Evolutionary conservation across 345 rosid genomes (phyloP).

Genomic region (Atalantia buxifolia): DNA sequence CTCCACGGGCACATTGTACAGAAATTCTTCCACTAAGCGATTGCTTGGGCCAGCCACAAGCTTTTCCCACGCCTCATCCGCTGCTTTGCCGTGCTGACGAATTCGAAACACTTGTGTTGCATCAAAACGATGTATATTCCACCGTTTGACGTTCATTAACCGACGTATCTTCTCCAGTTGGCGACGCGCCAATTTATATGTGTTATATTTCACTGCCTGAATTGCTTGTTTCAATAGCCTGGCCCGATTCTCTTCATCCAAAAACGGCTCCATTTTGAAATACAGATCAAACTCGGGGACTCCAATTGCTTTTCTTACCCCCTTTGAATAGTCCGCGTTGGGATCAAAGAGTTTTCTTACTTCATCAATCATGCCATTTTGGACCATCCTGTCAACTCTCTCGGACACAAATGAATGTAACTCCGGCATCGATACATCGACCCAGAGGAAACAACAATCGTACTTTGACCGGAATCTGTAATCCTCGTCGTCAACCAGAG

Average conservation of each 20-base stretch:
- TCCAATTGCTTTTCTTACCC: conserved; percentile 66
- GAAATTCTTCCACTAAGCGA: conserved; percentile 54
- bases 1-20: conserved; percentile 15
- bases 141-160: conserved; percentile 46
- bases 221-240: conserved; percentile 47
- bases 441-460: conserved; percentile 72
- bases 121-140: conserved; percentile 67
- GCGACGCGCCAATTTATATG: conserved; percentile 44
- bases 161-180: conserved; percentile 64
- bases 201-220: conserved; percentile 50
- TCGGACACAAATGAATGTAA: conserved; percentile 39
- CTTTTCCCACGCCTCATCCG: conserved; percentile 64
- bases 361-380: conserved; percentile 67
- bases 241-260: conserved; percentile 18
- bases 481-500: conserved; percentile 41
- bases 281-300: conserved; percentile 63
- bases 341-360: conserved; percentile 47
- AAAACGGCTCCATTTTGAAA: conserved; percentile 41
- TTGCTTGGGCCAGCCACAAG: conserved; percentile 53
- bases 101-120: conserved; percentile 53
- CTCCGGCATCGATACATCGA: conserved; percentile 63
- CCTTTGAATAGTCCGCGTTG: conserved; percentile 30
- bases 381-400: conserved; percentile 75
- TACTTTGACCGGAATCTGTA: conserved; percentile 33
- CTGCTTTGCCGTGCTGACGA: conserved; percentile 28